Conservation (phyloP, 2,329 filamentous ascomycete species). For the Diaporthe sp. region DNA sequence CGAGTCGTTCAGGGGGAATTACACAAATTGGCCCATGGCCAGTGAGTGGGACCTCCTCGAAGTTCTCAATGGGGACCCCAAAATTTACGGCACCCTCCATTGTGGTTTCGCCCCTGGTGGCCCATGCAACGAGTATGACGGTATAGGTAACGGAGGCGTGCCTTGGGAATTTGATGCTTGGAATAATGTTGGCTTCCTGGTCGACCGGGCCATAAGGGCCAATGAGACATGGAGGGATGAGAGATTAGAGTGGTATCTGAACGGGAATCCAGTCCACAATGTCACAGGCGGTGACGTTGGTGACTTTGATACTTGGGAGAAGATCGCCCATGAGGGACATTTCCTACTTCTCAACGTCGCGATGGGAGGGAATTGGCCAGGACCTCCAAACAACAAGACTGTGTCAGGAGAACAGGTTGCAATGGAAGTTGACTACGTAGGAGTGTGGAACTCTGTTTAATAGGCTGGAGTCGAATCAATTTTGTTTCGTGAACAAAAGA, state of each 20-base stretch:
- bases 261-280: neutral
- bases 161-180: neutral
- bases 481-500: neutral
- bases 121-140: neutral
- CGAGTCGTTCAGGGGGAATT: slow-evolving; percentile 3
- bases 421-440: slow-evolving; percentile 8
- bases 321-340: slow-evolving; percentile 3
- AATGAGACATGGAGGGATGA: neutral
- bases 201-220: slow-evolving; percentile 6
- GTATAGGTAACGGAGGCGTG: slow-evolving; percentile 1
- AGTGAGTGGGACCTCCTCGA: slow-evolving; percentile 11
- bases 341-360: slow-evolving; percentile 3
- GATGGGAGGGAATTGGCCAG: slow-evolving; percentile 4
- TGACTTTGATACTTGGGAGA: neutral
- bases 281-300: neutral
- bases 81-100: neutral
- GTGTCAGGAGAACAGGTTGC: slow-evolving; percentile 1
- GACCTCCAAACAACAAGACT: neutral
- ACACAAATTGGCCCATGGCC: slow-evolving; percentile 1
- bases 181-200: neutral
- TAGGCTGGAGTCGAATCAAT: neutral
- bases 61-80: slow-evolving; percentile 2
- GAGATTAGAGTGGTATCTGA: slow-evolving; percentile 8
- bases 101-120: neutral
- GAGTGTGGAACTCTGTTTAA: neutral